Conservation (phyloP, 1,139 yeast species). For the Taphrina wiesneri region DNA sequence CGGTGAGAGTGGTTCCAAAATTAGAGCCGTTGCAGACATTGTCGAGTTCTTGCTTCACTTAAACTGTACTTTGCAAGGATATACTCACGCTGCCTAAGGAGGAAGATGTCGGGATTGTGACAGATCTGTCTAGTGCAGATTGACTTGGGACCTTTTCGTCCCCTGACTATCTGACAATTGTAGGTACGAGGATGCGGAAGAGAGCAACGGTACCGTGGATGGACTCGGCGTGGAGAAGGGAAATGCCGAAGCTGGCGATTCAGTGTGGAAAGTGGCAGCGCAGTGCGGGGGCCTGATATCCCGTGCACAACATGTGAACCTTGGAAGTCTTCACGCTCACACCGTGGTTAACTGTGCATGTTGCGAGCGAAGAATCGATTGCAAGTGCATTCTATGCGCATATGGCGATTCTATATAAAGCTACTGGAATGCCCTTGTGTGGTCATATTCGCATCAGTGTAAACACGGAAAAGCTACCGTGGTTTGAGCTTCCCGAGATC, state of each 20-base stretch:
- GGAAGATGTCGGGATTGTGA: background rate
- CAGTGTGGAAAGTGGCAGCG: background rate
- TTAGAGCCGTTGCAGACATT: constrained; percentile 8
- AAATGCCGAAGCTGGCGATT: background rate
- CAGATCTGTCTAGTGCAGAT: background rate
- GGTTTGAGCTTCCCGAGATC: too few relatives aligned
- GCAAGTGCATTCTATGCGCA: too few relatives aligned
- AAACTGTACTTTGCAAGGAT: background rate
- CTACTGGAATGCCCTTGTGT: too few relatives aligned
- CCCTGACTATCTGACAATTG: background rate
- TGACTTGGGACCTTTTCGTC: background rate
- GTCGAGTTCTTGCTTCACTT: background rate
- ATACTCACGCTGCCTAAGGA: background rate
- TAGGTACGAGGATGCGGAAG: background rate
- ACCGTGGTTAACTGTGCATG: too few relatives aligned
- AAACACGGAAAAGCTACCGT: too few relatives aligned
- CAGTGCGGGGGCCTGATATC: background rate
- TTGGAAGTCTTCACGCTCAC: too few relatives aligned
- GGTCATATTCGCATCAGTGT: too few relatives aligned
- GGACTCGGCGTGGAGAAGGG: background rate
- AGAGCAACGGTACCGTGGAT: background rate
- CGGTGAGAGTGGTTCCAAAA: constrained; percentile 45
- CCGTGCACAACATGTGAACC: too few relatives aligned
- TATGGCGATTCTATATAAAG: too few relatives aligned
- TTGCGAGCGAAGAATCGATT: too few relatives aligned